Percentiles rank a stretch among this genome's conserved stretches.
Conservation (phyloP, 2,329 filamentous ascomycete species). For the Metarhizium anisopliae region DNA sequence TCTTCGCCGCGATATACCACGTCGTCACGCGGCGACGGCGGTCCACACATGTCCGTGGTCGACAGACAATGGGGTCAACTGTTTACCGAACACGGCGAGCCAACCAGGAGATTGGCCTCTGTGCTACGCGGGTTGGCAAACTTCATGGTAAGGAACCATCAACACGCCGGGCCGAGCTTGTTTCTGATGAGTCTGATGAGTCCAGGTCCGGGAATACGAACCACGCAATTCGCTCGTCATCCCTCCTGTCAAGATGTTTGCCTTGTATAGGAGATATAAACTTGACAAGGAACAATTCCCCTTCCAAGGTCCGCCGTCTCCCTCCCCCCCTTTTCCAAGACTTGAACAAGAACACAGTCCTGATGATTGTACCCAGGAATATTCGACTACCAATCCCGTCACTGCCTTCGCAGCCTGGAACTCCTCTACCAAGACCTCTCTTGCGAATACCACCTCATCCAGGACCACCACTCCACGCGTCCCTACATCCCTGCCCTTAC, state of each 20-base stretch:
- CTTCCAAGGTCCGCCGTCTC: constrained; percentile 46
- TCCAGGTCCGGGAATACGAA: constrained; percentile 22
- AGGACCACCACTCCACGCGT: constrained; percentile 35
- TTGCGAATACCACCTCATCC: constrained; percentile 59
- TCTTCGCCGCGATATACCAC: not conserved
- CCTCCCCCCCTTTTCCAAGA: not conserved
- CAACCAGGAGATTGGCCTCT: constrained; percentile 59
- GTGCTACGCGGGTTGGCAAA: constrained; percentile 66
- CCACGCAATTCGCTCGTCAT: constrained; percentile 48
- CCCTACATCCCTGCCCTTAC: constrained; percentile 58
- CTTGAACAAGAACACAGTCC: constrained; percentile 7
- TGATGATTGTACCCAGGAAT: constrained; percentile 29
- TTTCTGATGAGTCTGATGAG: not conserved
- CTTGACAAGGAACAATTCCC: constrained; percentile 58
- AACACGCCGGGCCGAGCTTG: not conserved
- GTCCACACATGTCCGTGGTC: constrained; percentile 29
- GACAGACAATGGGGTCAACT: constrained; percentile 71
- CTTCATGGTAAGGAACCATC: constrained; percentile 50
- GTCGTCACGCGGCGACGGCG: constrained; percentile 4
- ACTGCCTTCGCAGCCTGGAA: constrained; percentile 18
- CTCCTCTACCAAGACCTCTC: constrained; percentile 45
- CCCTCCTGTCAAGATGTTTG: constrained; percentile 64
- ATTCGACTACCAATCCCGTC: constrained; percentile 34
- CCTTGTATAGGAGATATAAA: constrained; percentile 61
- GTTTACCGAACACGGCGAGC: constrained; percentile 58